A percentile compares a stretch with the other conserved stretches of the same genome.
phyloP scores from a whole-genome alignment of 495 filamentous ascomycete genomes.

The Trichoderma reesei region DNA sequence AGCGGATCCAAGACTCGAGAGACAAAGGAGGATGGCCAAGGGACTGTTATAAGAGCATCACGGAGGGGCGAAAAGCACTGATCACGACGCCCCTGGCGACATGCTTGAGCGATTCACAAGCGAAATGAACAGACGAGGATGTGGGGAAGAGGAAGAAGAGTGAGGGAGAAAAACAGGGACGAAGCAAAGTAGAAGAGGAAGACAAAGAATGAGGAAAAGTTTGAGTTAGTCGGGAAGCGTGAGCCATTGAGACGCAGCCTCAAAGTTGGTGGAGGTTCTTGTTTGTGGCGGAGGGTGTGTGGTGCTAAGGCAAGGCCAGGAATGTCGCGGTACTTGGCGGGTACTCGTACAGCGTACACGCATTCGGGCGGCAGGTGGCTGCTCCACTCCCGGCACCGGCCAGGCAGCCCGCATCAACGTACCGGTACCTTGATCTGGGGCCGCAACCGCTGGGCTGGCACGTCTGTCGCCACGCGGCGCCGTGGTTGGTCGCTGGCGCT shows the following conservation, averaged over 20 bases:
- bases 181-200: background rate
- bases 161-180: background rate
- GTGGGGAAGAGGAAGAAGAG: background rate
- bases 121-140: background rate
- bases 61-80: background rate
- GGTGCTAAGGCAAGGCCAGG: background rate
- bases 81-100: constrained; percentile 4
- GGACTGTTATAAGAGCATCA: background rate
- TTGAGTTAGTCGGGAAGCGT: background rate
- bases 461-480: background rate
- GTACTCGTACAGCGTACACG: background rate
- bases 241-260: background rate
- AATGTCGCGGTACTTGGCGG: constrained; percentile 1
- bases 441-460: background rate
- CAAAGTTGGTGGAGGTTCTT: background rate
- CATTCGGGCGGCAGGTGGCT: constrained; percentile 1
- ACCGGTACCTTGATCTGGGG: background rate
- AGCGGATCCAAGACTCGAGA: background rate
- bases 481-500: background rate
- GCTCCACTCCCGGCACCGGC: constrained; percentile 5
- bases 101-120: background rate
- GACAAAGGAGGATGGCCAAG: background rate
- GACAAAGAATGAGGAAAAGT: background rate
- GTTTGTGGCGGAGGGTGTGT: background rate
- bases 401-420: background rate